Evolutionary conservation across 257 asterid genomes (phyloP).

Genomic region (Salvia rosmarinus): DNA sequence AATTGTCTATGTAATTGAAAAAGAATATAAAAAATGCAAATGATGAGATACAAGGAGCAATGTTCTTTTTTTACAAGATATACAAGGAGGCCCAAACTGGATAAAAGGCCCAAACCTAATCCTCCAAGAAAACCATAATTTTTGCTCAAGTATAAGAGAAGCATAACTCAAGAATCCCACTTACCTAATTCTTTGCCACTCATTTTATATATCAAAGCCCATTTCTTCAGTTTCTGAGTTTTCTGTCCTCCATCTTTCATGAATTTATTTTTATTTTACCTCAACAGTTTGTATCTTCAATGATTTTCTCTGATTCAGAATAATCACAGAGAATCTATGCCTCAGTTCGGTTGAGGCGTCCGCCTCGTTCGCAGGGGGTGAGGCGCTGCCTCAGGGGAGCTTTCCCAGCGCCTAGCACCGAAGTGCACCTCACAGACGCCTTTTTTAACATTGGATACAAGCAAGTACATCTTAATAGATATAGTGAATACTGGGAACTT

Average conservation of each 20-base stretch:
- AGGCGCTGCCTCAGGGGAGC: too few species aligned
- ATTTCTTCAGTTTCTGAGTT: neutral
- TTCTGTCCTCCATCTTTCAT: neutral
- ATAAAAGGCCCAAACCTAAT: constrained; percentile 10
- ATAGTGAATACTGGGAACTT: neutral
- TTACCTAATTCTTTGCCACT: neutral
- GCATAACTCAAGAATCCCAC: neutral
- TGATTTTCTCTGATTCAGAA: constrained; percentile 45
- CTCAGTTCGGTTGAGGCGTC: too few species aligned
- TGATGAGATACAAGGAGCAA: too few species aligned
- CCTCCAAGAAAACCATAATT: constrained; percentile 22
- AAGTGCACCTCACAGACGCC: too few species aligned
- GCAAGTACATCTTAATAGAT: too few species aligned
- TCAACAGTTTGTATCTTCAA: constrained; percentile 41
- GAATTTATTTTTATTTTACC: too few species aligned
- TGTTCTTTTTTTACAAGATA: too few species aligned
- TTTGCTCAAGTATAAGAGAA: neutral
- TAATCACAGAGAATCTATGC: constrained; percentile 41
- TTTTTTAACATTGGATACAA: too few species aligned
- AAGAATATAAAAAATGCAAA: too few species aligned
- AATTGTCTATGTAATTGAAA: too few species aligned
- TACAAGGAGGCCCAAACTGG: neutral
- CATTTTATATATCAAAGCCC: neutral
- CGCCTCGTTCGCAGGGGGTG: too few species aligned
- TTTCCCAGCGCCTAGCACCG: too few species aligned